A percentile compares a stretch with the other conserved stretches of the same genome.
phyloP scores from a whole-genome alignment of 768 basidiomycete species.

The Hydnomerulius pinastri region DNA sequence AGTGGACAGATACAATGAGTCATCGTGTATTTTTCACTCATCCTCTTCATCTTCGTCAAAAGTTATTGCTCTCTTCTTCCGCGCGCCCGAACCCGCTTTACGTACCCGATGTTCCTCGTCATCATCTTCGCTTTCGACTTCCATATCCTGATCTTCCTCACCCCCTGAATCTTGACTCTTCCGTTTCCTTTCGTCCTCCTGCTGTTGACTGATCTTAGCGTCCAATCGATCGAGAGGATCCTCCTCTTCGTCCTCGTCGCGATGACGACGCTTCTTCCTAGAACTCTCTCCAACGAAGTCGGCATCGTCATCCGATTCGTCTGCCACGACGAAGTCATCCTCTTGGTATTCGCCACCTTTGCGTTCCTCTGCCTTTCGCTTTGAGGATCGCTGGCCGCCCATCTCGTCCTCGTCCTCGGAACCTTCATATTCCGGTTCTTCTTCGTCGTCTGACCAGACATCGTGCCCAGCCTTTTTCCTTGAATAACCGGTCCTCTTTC shows the following conservation, averaged over 20 bases:
- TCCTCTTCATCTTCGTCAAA: conserved; percentile 66
- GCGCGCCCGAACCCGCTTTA: conserved; percentile 50
- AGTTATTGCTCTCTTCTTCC: conserved; percentile 58
- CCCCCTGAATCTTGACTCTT: conserved; percentile 35
- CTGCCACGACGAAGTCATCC: conserved; percentile 84
- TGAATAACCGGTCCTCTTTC: conserved; percentile 46
- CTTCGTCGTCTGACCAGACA: conserved; percentile 72
- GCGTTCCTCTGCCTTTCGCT: conserved; percentile 49
- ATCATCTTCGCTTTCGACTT: conserved; percentile 72
- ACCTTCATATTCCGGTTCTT: conserved; percentile 54
- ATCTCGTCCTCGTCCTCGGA: conserved; percentile 64
- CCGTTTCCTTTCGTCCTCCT: conserved; percentile 54
- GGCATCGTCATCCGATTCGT: conserved; percentile 68
- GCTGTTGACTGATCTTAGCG: conserved; percentile 57
- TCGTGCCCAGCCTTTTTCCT: conserved; percentile 46
- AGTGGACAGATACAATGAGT: conserved; percentile 3
- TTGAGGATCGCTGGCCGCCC: conserved; percentile 31
- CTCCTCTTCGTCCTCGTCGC: conserved; percentile 50
- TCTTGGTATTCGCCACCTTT: conserved; percentile 75
- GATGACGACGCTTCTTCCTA: conserved; percentile 39
- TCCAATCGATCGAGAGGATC: conserved; percentile 72
- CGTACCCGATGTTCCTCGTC: conserved; percentile 72
- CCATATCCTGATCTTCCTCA: conserved; percentile 55
- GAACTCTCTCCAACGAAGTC: conserved; percentile 38
- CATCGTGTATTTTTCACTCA: conserved; percentile 18